Evolutionary conservation across 768 basidiomycete genomes (phyloP).

Genomic region (Symmetrospora coprosmae): DNA sequence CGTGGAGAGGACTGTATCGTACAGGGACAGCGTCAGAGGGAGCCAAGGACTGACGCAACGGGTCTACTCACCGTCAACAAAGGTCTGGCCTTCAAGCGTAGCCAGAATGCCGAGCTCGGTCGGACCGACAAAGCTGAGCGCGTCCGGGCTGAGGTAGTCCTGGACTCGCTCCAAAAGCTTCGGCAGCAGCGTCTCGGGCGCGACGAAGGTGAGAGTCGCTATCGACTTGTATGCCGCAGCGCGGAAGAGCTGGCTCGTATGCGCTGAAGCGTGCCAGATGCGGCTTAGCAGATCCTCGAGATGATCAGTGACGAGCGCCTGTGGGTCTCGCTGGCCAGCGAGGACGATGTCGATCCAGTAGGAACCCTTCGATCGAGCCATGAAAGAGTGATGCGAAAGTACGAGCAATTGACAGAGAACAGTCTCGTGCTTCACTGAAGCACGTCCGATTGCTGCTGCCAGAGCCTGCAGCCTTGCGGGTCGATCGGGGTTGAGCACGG

Average conservation of each 20-base stretch:
- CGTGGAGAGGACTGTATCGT: constrained; percentile 1
- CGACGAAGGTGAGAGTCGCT: constrained; percentile 65
- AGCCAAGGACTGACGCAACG: not conserved
- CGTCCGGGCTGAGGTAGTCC: constrained; percentile 49
- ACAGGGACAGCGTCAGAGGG: too few relatives aligned
- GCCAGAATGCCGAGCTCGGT: constrained; percentile 70
- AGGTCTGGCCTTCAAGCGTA: constrained; percentile 67
- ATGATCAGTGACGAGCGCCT: constrained; percentile 16
- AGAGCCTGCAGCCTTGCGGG: not conserved
- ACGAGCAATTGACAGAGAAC: not conserved
- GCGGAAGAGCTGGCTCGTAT: constrained; percentile 23
- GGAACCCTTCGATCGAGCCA: not conserved
- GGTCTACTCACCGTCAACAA: constrained; percentile 55
- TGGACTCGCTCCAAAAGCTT: constrained; percentile 55
- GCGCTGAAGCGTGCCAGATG: constrained; percentile 3
- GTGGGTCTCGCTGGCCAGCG: constrained; percentile 19
- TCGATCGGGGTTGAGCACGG: not conserved
- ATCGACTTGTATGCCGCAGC: constrained; percentile 58
- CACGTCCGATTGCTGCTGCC: not conserved
- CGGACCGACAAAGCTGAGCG: constrained; percentile 53
- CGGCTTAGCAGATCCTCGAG: constrained; percentile 17
- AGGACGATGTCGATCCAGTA: constrained; percentile 22
- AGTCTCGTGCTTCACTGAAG: not conserved
- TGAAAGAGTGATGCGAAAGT: not conserved
- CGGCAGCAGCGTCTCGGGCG: constrained; percentile 54